Evolutionary conservation across 306 rosid species (phyloP), one percentile per base, ranked within the genome.

Genomic region (Canavalia ensiformis): DNA sequence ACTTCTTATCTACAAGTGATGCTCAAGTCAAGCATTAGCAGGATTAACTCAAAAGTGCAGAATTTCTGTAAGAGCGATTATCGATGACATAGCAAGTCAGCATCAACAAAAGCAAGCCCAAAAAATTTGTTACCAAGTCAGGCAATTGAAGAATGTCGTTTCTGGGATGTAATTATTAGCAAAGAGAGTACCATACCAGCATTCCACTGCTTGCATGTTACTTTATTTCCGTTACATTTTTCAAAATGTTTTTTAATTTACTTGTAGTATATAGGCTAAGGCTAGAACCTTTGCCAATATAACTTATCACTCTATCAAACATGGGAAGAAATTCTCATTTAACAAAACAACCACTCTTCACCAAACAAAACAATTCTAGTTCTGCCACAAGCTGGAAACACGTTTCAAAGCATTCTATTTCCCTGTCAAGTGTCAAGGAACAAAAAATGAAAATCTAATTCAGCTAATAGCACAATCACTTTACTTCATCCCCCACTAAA

Each of bases 21-120:
- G 50, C 79, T 44, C 57, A 58, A 62, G 52, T 80, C 75, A 60
- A 49, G 67, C 25, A 44, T 57, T 34, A 54, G n/a, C 51, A 55
- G 57, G 39, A 56, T 64, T 69, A 44, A 35, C 42, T 34, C 57
- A 72, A 52, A 45, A 59, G 63, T 4, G 30, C 39, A 77, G 1
- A 55, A 35, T 1, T 50, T 41, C 46, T 49, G 45, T 37, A 7
- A 47, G 35, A 75, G 45, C 58, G 44, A 55, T 0, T 54, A 4
- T 44, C 44, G 72, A 78, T 28, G 41, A 41, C 44, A 45, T 55
- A 69, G 41, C 39, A 69, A 45, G 69, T 52, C 49, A 28, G 30
- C 41, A 57, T 11, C 67, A 56, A 49, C 72, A 28, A 33, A 51
- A 80, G 39, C 31, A 18, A 11, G 31, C 35, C 73, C 55, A 47